Evolutionary conservation across 768 basidiomycete genomes (phyloP), one percentile per base, ranked within the genome.

Genomic region (Suillus subluteus): DNA sequence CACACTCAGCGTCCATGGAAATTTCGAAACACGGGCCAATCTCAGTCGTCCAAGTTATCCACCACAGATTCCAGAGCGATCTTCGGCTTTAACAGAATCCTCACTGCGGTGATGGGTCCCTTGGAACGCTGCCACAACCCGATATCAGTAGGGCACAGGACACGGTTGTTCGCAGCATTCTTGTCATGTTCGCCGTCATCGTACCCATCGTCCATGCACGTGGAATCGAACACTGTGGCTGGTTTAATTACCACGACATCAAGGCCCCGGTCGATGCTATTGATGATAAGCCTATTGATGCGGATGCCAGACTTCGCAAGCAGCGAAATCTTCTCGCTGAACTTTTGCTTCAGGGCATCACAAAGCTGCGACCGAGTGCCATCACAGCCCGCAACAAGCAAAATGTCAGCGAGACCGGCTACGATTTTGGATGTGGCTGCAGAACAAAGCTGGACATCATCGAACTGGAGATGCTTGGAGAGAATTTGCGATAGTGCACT

Each of bases 281-380:
- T 74, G 11, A 73, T 68, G 2, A 78, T 63, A 37, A 78, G 74
- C 69, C 76, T 76, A 64, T 87, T 87, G 65, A 89, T 74, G 9
- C 79, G 79, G 65, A 84, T 77, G 2, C 87, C 84, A 6, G 80
- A 72, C 26, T 80, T 78, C 43, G 84, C 80, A 43, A 88, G 77
- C 15, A 77, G 71, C 18, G 72, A 70, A 32, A 88, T 76, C 16
- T 81, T 80, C 0, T 79, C 81, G 1, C 77, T 75, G 68, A 88
- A 88, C 35, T 79, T 80, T 6, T 76, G 71, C 9, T 76, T 74
- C 59, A 88, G 75, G 8, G 78, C 76, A 4, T 81, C 78, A 23
- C 79, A 77, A 6, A 86, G 72, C 16, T 76, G 73, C 0, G 67
- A 23, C 64, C 67, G 70, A n/a, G 67, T 62, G 0, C 70, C 64